A percentile compares a stretch with the other conserved stretches of the same genome.
phyloP scores from a whole-genome alignment of 768 basidiomycete species.

The Russula virescens region DNA sequence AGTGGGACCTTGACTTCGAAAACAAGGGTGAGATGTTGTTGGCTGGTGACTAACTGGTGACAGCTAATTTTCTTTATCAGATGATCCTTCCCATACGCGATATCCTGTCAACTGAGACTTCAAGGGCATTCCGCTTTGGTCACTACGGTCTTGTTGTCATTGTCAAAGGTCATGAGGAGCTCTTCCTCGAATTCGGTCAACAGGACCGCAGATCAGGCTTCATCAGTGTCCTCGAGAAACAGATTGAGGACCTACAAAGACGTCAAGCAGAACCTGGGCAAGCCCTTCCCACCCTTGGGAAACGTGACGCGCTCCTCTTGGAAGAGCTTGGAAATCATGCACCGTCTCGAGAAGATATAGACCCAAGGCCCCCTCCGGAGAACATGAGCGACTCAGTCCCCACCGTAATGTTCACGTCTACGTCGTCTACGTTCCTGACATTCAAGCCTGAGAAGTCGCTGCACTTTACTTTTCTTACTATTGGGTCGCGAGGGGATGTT shows the following conservation, averaged over 20 bases:
- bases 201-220: slow-evolving; percentile 78
- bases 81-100: slow-evolving; percentile 94
- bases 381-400: slow-evolving; percentile 41
- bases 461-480: slow-evolving; percentile 91
- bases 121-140: slow-evolving; percentile 83
- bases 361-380: slow-evolving; percentile 46
- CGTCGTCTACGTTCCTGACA: slow-evolving; percentile 93
- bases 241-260: slow-evolving; percentile 67
- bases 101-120: slow-evolving; percentile 75
- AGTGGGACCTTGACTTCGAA: slow-evolving; percentile 70
- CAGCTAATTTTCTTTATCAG: slow-evolving; percentile 36
- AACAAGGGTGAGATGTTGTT: slow-evolving; percentile 58
- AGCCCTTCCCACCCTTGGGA: slow-evolving; percentile 42
- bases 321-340: slow-evolving; percentile 72
- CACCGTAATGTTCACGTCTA: slow-evolving; percentile 94
- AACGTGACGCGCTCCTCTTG: slow-evolving; percentile 70
- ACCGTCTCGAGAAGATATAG: slow-evolving; percentile 35
- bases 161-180: slow-evolving; percentile 92
- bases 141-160: slow-evolving; percentile 87
- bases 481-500: slow-evolving; percentile 94
- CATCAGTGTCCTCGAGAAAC: slow-evolving; percentile 64
- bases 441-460: slow-evolving; percentile 87
- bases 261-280: slow-evolving; percentile 43
- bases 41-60: slow-evolving; percentile 1
- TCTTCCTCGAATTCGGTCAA: slow-evolving; percentile 91